Base-by-base conservation (phyloP, 352 stramenopile genomes). In the Elongisporangium anandrum region DNA sequence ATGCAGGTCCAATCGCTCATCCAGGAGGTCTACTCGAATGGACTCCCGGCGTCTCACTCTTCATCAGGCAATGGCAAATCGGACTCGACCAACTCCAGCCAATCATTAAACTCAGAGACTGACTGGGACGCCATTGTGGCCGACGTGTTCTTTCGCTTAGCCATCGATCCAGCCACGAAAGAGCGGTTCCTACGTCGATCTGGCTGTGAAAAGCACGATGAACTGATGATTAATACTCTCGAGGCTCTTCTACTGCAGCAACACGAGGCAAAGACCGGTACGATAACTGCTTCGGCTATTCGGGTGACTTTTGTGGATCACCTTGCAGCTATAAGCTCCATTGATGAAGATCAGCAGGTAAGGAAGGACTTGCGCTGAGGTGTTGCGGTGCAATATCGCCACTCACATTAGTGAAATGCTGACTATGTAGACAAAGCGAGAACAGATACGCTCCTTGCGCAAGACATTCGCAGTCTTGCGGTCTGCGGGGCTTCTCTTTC, bases 1-100 rank as follows among this genome's bases (percentile, higher is more conserved):
- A 41, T 69, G 16, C 70, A 89, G 48, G 72, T 79, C 48, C 57
- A 72, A 52, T 70, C 89, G 55, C 66, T 92, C 10, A 66, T 65
- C 2, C n/a, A 59, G 10, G 59, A 34, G 2, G 73, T 79, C 26
- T 90, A 90, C 54, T 75, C 62, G 45, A 50, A 54, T 54, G 22
- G 9, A 15, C 24, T 19, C 23, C 41, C 50, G 7, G 19, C 4
- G 16, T 21, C 7, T 22, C 10, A 26, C 12, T 13, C 24, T 38
- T 9, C 16, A 41, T 17, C 29, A 26, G 53, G n/a, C 52, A 5
- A 21, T 39, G 17, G n/a, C 23, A 1, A n/a, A 26, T 21, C 29
- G 17, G n/a, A 22, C 45, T 17, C 19, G 16, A 45, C 29, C 53
- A 34, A 48, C 54, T 10, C 39, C 34, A 41, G n/a, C 19, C 5